A percentile compares a stretch with the other conserved stretches of the same genome.
phyloP scores from a whole-genome alignment of 768 basidiomycete species.

The Pleurotus platypus region DNA sequence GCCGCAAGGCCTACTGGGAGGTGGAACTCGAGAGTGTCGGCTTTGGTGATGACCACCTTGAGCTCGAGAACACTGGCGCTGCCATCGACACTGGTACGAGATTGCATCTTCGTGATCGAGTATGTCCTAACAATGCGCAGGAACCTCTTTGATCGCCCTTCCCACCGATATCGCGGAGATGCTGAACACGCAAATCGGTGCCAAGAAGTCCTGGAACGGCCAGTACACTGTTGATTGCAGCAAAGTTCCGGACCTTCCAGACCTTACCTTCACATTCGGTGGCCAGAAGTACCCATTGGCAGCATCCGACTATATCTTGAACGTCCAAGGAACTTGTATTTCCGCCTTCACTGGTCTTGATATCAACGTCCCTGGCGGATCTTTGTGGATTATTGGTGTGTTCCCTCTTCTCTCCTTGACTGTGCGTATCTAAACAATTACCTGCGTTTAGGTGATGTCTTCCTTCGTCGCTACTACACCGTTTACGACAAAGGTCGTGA shows the following conservation, averaged over 20 bases:
- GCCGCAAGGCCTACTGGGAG: conserved; percentile 98
- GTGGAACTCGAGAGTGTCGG: conserved; percentile 85
- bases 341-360: conserved; percentile 92
- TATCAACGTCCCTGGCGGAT: conserved; percentile 74
- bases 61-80: conserved; percentile 91
- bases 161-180: conserved; percentile 96
- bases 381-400: conserved; percentile 89
- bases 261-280: conserved; percentile 78
- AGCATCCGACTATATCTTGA: conserved; percentile 84
- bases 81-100: conserved; percentile 80
- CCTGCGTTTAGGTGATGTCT: conserved; percentile 63
- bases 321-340: conserved; percentile 91
- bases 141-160: conserved; percentile 91
- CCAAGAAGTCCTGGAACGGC: conserved; percentile 92
- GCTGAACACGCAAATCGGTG: conserved; percentile 94
- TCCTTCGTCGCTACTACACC: conserved; percentile 90
- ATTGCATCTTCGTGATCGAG: no score
- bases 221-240: conserved; percentile 91
- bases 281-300: conserved; percentile 78
- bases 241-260: conserved; percentile 80
- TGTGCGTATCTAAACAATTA: conserved; percentile 46
- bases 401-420: conserved; percentile 9
- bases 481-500: conserved; percentile 78
- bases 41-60: conserved; percentile 85
- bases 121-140: conserved; percentile 28